Base-by-base conservation (phyloP, 208 protist genomes). In the Trypanosoma melophagium region DNA sequence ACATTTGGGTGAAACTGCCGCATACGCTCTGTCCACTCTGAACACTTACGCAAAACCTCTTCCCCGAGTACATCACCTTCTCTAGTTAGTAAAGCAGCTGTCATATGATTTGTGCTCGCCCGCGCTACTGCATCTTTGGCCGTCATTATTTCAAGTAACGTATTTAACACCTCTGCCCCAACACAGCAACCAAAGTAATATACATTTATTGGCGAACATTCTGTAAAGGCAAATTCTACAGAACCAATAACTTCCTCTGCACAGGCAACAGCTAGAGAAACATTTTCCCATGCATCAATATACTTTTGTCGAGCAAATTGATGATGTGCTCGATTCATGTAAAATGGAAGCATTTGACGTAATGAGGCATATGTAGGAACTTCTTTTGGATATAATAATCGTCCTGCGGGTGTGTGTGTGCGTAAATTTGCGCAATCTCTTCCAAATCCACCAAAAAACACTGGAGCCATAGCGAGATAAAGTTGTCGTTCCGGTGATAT, bases 231-330 rank as follows among this genome's bases (percentile, higher is more conserved):
- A 44, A 90, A 84, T 67, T 90, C 81, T 2, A 80, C 66, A 5
- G 83, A 90, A 55, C 85, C 89, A 28, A 82, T 79, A 21, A 94
- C 58, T 68, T 94, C 89, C 54, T 94, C 89, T 38, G 77, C 85
- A 55, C 74, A 77, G 12, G 77, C 89, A 24, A 92, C 89, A 2
- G 87, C 84, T 54, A 82, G 76, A 68, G 77, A 88, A 47, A 71
- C 74, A 28, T 90, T 76, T 35, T 78, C 77, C 87, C 87, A 94
- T 21, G 84, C 82, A 22, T 80, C 81, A 41, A 74, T 21, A 40
- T 82, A 77, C 52, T 76, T 65, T 19, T 61, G 44, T 38, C 78
- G 50, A 45, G 60, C 77, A 41, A 74, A 57, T 24, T 87, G 72
- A 57, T 77, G 80, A 51, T 72, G 69, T 12, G 85, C 77, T 22